Conservation (phyloP, 768 basidiomycete species). For the Lepiota venenata region DNA sequence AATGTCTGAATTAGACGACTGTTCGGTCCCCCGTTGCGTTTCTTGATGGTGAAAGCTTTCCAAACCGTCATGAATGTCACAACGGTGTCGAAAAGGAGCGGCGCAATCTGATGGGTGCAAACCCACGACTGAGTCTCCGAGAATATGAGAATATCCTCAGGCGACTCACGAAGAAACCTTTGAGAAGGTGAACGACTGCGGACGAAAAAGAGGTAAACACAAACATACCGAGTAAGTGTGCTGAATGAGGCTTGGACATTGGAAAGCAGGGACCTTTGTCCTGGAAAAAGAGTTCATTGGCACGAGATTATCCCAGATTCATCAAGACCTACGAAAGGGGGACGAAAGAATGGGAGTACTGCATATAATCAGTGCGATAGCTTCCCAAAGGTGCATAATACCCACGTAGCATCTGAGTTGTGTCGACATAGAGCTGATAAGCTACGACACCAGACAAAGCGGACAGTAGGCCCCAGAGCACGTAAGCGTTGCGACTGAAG, state of each 20-base stretch:
- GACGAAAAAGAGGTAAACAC: constrained; percentile 3
- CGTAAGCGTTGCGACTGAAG: constrained; percentile 73
- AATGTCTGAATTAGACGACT: constrained; percentile 83
- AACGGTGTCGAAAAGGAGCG: constrained; percentile 76
- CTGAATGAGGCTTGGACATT: constrained; percentile 78
- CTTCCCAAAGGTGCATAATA: constrained; percentile 9
- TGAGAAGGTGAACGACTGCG: constrained; percentile 13
- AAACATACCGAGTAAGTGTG: constrained; percentile 68
- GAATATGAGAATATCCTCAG: not conserved
- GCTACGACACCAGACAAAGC: constrained; percentile 72
- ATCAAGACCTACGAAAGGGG: constrained; percentile 47
- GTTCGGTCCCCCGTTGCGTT: constrained; percentile 70
- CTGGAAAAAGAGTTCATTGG: constrained; percentile 20
- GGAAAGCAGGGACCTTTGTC: constrained; percentile 72
- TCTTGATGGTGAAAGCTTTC: constrained; percentile 75
- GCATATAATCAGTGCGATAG: constrained; percentile 9
- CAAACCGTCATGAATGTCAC: constrained; percentile 79
- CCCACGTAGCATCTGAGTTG: constrained; percentile 74
- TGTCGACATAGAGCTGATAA: constrained; percentile 79
- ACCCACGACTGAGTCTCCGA: constrained; percentile 8
- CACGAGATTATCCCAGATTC: not conserved
- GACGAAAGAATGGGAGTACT: constrained; percentile 67
- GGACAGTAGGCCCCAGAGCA: constrained; percentile 60
- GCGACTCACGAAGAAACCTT: constrained; percentile 56
- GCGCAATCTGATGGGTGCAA: constrained; percentile 56